Percentiles rank a stretch among this genome's conserved stretches.
These are phyloP conservation scores for Pachysandra terminalis DNA, from an alignment of 164 flowering plant species.

Conservation along the genomic window DNA sequence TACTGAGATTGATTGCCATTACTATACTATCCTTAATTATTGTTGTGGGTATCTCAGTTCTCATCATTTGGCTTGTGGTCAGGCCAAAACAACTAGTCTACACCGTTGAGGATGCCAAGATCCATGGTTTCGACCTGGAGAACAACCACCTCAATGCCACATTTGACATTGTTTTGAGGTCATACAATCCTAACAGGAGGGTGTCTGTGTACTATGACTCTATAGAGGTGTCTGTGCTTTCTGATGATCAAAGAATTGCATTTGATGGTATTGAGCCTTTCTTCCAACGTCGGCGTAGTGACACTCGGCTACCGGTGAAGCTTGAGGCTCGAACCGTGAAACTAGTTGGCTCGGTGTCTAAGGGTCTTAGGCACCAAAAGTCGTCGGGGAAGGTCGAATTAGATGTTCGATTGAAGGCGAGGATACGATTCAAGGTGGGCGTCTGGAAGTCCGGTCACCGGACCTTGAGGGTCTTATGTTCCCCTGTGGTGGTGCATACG, in stretches of 20 bases:
- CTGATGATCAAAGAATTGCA: conserved; percentile 48
- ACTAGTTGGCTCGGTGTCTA: conserved; percentile 23
- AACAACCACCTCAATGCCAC: conserved; percentile 44
- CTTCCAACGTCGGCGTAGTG: conserved; percentile 44
- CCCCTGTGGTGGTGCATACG: conserved; percentile 30
- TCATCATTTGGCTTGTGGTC: conserved; percentile 55
- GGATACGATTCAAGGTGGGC: conserved; percentile 60
- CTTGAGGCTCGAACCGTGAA: conserved; percentile 27
- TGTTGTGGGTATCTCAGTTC: conserved; percentile 40
- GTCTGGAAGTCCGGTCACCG: conserved; percentile 44
- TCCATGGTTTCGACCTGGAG: conserved; percentile 39
- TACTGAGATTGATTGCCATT: conserved; percentile 22
- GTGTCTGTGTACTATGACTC: conserved; percentile 58
- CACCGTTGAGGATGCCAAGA: conserved; percentile 47
- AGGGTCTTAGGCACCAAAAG: conserved; percentile 36
- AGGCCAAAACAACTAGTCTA: conserved; percentile 43
- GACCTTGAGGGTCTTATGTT: conserved; percentile 36
- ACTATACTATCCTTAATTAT: conserved; percentile 38
- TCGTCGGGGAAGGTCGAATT: conserved; percentile 35
- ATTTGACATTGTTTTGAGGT: conserved; percentile 37
- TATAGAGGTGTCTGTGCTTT: conserved; percentile 33
- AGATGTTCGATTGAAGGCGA: conserved; percentile 43
- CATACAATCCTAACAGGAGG: conserved; percentile 56
- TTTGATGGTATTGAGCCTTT: conserved; percentile 37
- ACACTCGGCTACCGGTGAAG: conserved; percentile 31